phyloP scores from a whole-genome alignment of 2,329 filamentous ascomycete genomes.

The Neonectria coccinea region DNA sequence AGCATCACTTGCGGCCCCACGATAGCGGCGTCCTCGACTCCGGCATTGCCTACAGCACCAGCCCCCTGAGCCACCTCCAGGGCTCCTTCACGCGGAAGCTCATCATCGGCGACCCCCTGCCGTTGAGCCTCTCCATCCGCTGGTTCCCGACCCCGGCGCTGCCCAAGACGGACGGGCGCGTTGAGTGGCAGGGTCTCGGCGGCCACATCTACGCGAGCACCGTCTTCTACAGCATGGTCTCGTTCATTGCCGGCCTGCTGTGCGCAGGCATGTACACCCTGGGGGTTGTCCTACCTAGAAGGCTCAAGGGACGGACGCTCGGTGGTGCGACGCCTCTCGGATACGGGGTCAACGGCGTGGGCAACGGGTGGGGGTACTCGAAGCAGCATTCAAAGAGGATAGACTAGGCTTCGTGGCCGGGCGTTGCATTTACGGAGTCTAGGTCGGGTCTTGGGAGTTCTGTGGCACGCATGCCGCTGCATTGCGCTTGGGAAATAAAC shows the following conservation, averaged over 20 bases:
- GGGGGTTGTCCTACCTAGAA: conserved; percentile 67
- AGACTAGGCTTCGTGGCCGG: conserved; percentile 50
- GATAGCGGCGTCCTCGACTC: conserved; percentile 86
- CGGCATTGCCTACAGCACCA: conserved; percentile 87
- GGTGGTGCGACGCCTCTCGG: conserved; percentile 70
- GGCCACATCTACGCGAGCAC: conserved; percentile 73
- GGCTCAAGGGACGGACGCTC: conserved; percentile 62
- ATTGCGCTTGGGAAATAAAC: conserved; percentile 33
- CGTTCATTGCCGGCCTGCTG: conserved; percentile 67
- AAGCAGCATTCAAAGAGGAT: conserved; percentile 62
- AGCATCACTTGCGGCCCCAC: conserved; percentile 71
- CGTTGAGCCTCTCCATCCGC: conserved; percentile 81
- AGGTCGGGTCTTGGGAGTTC: conserved; percentile 29
- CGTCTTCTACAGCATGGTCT: conserved; percentile 70
- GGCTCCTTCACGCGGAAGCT: conserved; percentile 71
- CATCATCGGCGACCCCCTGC: conserved; percentile 87
- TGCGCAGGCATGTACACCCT: conserved; percentile 70
- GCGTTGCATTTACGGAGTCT: conserved; percentile 42
- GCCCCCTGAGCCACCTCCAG: conserved; percentile 72
- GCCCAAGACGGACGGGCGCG: conserved; percentile 73
- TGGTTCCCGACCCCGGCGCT: conserved; percentile 86
- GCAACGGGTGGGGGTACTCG: conserved; percentile 68
- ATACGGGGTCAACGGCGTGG: conserved; percentile 63
- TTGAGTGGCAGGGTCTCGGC: conserved; percentile 74
- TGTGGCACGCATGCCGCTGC: conserved; percentile 27